A percentile compares a stretch with the other conserved stretches of the same genome.
phyloP scores from a whole-genome alignment of 163 green algal species.

The Scenedesmus sp. region DNA sequence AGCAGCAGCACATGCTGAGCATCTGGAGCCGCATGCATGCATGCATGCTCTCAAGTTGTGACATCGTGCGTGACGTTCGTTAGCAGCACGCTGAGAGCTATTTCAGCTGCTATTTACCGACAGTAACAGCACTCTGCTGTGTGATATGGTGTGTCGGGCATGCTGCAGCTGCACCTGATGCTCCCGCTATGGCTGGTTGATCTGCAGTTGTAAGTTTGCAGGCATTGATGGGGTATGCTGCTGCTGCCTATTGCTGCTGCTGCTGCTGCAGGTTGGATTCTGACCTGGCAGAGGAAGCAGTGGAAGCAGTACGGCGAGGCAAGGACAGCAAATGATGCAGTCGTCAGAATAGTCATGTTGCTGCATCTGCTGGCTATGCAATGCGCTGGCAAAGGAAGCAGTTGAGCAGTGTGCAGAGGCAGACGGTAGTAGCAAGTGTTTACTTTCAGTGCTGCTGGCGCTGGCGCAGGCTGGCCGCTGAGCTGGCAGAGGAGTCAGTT shows the following conservation, averaged over 20 bases:
- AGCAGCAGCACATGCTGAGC: neutral
- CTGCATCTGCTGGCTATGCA: neutral
- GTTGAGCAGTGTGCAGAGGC: no score
- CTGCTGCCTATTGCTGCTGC: neutral
- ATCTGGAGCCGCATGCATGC: neutral
- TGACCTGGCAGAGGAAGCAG: conserved; percentile 35
- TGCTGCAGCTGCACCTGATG: neutral
- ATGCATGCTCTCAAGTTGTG: neutral
- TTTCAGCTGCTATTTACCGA: neutral
- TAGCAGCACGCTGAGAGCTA: neutral
- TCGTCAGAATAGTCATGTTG: neutral
- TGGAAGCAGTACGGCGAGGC: conserved; percentile 15
- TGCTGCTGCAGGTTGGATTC: conserved; percentile 23
- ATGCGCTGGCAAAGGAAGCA: no score
- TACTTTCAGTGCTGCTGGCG: neutral
- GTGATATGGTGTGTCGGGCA: no score
- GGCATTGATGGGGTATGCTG: neutral
- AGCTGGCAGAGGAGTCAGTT: neutral
- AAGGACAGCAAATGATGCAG: conserved; percentile 3
- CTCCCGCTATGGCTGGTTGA: neutral
- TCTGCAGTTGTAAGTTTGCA: neutral
- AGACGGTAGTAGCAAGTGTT: no score
- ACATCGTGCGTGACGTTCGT: no score
- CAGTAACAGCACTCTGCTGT: conserved; percentile 2
- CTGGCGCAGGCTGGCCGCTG: neutral